Conservation (phyloP, 176 grass and related monocot species). For the Cenchrus purpureus region DNA sequence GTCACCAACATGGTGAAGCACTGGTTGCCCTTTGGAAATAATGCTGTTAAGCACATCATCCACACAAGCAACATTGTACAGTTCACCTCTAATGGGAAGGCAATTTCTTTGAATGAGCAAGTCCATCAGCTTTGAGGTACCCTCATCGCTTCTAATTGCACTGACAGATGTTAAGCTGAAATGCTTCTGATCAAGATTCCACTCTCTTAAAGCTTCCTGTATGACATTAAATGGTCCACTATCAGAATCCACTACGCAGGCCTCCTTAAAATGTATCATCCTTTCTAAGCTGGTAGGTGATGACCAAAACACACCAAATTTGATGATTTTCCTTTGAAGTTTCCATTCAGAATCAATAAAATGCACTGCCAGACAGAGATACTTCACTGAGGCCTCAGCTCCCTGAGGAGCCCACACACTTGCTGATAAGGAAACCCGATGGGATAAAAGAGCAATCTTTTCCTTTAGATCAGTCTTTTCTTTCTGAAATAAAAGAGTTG, state of each 20-base stretch:
- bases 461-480: slow-evolving; percentile 65
- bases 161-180: slow-evolving; percentile 48
- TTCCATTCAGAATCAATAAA: slow-evolving; percentile 60
- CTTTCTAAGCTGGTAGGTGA: slow-evolving; percentile 51
- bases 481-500: slow-evolving; percentile 53
- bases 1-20: slow-evolving; percentile 36
- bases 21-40: slow-evolving; percentile 37
- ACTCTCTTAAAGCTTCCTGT: slow-evolving; percentile 57
- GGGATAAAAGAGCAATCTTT: slow-evolving; percentile 43
- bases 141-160: slow-evolving; percentile 36
- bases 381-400: slow-evolving; percentile 53
- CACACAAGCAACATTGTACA: slow-evolving; percentile 52
- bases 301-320: slow-evolving; percentile 56
- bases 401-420: slow-evolving; percentile 42
- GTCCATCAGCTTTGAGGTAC: slow-evolving; percentile 43
- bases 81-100: slow-evolving; percentile 55
- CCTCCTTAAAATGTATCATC: slow-evolving; percentile 51
- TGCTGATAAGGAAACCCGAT: slow-evolving; percentile 59
- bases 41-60: slow-evolving; percentile 45
- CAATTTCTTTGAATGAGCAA: slow-evolving; percentile 36
- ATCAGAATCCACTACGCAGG: slow-evolving; percentile 40
- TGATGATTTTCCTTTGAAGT: slow-evolving; percentile 60
- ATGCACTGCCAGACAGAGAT: slow-evolving; percentile 49
- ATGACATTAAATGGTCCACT: slow-evolving; percentile 54
- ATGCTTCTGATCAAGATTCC: slow-evolving; percentile 63